Evolutionary conservation across 2,329 filamentous ascomycete species (phyloP).

Genomic region (Colletotrichum simmondsii): DNA sequence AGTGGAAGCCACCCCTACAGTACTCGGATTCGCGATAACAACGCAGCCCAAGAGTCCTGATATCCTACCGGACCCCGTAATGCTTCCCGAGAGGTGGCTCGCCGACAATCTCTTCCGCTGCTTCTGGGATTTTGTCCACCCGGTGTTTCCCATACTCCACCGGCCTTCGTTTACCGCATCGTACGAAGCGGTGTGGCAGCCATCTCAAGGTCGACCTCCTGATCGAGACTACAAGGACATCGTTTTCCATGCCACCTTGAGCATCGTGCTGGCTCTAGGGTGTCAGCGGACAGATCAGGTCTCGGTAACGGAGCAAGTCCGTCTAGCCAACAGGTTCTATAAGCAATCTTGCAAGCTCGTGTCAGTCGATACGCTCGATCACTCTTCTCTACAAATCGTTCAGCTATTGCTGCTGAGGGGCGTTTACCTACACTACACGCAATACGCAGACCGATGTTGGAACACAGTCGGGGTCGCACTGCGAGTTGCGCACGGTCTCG

Average conservation of each 20-base stretch:
- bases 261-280: slow-evolving; percentile 44
- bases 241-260: slow-evolving; percentile 40
- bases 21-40: background rate
- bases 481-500: slow-evolving; percentile 42
- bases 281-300: slow-evolving; percentile 38
- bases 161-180: slow-evolving; percentile 23
- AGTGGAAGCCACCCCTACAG: background rate
- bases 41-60: background rate
- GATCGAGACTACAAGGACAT: slow-evolving; percentile 19
- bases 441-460: slow-evolving; percentile 44
- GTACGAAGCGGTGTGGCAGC: slow-evolving; percentile 29
- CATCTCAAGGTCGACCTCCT: background rate
- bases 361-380: slow-evolving; percentile 41
- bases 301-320: slow-evolving; percentile 1
- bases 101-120: slow-evolving; percentile 25
- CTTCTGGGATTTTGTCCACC: slow-evolving; percentile 36
- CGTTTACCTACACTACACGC: slow-evolving; percentile 43
- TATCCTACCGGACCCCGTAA: background rate
- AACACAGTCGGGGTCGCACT: slow-evolving; percentile 42
- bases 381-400: slow-evolving; percentile 38
- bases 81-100: slow-evolving; percentile 10
- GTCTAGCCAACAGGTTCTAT: slow-evolving; percentile 41
- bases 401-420: slow-evolving; percentile 43
- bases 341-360: slow-evolving; percentile 39
- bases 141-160: slow-evolving; percentile 34